phyloP scores from a whole-genome alignment of 2,329 filamentous ascomycete species.

The Claviceps purpurea region DNA sequence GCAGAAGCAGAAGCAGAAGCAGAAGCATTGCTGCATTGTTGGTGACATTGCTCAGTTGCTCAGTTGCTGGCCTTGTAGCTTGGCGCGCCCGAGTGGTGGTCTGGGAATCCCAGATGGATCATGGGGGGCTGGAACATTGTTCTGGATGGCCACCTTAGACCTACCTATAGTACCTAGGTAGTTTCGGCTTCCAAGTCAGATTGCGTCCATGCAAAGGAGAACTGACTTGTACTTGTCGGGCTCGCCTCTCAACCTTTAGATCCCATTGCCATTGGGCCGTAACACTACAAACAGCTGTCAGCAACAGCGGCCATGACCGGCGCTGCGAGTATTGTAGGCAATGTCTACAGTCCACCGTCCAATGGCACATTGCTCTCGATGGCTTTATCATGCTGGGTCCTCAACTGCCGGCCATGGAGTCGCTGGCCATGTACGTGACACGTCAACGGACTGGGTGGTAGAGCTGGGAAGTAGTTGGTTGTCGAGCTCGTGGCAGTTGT shows the following conservation, averaged over 20 bases:
- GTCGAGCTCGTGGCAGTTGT: neutral
- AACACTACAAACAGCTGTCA: no score
- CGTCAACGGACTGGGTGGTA: neutral
- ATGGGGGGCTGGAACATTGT: neutral
- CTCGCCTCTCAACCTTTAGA: neutral
- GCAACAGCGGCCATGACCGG: neutral
- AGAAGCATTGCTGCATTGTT: no score
- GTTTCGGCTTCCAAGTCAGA: conserved; percentile 1
- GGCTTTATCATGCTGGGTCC: neutral
- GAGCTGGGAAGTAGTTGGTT: no score
- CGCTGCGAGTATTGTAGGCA: neutral
- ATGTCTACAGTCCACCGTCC: neutral
- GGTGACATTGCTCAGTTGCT: no score
- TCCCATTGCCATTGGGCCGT: conserved; percentile 4
- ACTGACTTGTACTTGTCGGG: neutral
- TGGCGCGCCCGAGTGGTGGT: no score
- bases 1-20: neutral
- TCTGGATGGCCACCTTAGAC: neutral
- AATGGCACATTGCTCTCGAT: neutral
- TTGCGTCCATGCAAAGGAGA: neutral
- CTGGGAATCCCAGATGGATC: no score
- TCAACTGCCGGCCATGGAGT: neutral
- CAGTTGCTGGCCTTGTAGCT: no score
- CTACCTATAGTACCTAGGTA: neutral
- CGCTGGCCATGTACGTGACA: neutral